phyloP scores from a whole-genome alignment of 495 filamentous ascomycete species.

The Aspergillus taichungensis region DNA sequence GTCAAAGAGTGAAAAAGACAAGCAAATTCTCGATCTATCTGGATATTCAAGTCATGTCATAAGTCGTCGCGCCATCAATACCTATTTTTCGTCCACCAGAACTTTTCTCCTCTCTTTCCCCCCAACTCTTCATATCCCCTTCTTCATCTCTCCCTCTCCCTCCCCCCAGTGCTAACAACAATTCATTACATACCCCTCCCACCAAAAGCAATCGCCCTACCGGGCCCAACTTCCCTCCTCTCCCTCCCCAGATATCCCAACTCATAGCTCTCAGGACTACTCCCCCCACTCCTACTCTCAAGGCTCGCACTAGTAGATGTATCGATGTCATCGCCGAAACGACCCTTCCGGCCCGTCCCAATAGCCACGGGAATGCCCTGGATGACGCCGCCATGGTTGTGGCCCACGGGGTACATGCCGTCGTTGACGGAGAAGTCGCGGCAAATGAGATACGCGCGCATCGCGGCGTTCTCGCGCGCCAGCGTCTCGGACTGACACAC shows the following conservation, averaged over 20 bases:
- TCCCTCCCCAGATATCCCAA: slow-evolving; percentile 11
- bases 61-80: slow-evolving; percentile 15
- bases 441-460: slow-evolving; percentile 96
- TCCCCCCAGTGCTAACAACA: not conserved
- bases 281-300: slow-evolving; percentile 45
- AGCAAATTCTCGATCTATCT: slow-evolving; percentile 14
- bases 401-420: slow-evolving; percentile 71
- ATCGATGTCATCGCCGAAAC: slow-evolving; percentile 37
- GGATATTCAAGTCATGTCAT: slow-evolving; percentile 18
- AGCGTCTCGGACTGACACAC: slow-evolving; percentile 69
- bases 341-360: slow-evolving; percentile 46
- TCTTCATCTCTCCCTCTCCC: slow-evolving; percentile 2
- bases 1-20: slow-evolving; percentile 1
- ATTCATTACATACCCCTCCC: slow-evolving; percentile 2
- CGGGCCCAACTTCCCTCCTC: slow-evolving; percentile 4
- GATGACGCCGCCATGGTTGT: slow-evolving; percentile 65
- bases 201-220: slow-evolving; percentile 10
- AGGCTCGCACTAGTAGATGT: slow-evolving; percentile 27
- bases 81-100: not conserved
- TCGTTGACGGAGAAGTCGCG: slow-evolving; percentile 98
- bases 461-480: slow-evolving; percentile 90
- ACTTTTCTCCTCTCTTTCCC: not conserved
- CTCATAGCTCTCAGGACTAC: slow-evolving; percentile 45
- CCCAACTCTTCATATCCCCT: not conserved
- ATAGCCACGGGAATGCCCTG: slow-evolving; percentile 78